phyloP scores from a whole-genome alignment of 306 rosid genomes.

The Fragaria nilgerrensis region DNA sequence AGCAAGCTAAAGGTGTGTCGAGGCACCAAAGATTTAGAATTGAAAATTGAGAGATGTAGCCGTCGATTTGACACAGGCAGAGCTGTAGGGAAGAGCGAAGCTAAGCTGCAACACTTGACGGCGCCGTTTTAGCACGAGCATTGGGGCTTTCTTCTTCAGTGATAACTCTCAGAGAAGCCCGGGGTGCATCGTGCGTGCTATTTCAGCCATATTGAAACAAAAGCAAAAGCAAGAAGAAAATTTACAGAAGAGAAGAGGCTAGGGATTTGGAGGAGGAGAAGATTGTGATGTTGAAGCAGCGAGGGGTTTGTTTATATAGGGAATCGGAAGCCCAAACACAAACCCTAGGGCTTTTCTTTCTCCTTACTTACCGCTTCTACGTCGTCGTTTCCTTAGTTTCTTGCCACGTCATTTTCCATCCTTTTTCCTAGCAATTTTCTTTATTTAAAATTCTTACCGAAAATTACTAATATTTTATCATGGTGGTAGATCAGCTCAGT shows the following conservation, averaged over 20 bases:
- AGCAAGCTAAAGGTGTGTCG: conserved; percentile 73
- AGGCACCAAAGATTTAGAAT: conserved; percentile 33
- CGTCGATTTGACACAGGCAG: conserved; percentile 55
- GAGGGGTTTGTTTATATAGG: neutral
- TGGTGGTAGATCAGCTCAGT: too few species aligned
- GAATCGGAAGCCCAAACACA: neutral
- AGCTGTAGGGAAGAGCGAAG: conserved; percentile 37
- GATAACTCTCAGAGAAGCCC: conserved; percentile 46
- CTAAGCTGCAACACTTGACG: conserved; percentile 67
- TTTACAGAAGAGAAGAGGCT: neutral
- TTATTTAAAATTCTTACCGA: too few species aligned
- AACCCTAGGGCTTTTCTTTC: neutral
- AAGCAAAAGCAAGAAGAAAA: neutral
- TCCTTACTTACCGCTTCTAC: neutral
- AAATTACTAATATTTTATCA: too few species aligned
- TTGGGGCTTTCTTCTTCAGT: conserved; percentile 57
- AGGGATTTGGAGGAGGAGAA: neutral
- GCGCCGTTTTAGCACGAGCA: conserved; percentile 48
- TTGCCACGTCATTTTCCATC: neutral
- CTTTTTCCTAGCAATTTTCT: too few species aligned
- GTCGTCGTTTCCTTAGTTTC: neutral
- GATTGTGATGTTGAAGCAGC: neutral
- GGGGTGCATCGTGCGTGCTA: conserved; percentile 48
- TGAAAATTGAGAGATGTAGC: conserved; percentile 25
- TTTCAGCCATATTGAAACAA: neutral